A percentile compares a stretch with the other conserved stretches of the same genome.
Evolutionary conservation across 2,329 filamentous ascomycete genomes (phyloP).

Genomic region (Fusarium miscanthi): DNA sequence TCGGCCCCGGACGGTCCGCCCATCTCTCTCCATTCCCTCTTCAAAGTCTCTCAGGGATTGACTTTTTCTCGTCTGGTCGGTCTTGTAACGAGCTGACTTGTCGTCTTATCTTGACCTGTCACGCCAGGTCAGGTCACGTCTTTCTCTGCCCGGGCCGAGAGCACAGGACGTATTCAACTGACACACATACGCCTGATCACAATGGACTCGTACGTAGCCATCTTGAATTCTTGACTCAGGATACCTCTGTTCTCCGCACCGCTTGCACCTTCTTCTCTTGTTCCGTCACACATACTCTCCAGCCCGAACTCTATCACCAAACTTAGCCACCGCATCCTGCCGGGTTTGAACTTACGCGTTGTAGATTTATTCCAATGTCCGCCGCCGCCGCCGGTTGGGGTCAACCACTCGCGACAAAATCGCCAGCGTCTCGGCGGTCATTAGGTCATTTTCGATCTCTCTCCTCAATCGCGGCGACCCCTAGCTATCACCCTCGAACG

Average conservation of each 20-base stretch:
- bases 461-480: constrained; percentile 62
- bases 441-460: constrained; percentile 65
- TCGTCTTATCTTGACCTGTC: constrained; percentile 28
- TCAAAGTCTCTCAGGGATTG: constrained; percentile 7
- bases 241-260: constrained; percentile 18
- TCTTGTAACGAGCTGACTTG: constrained; percentile 14
- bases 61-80: constrained; percentile 6
- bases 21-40: constrained; percentile 31
- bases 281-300: constrained; percentile 7
- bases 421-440: constrained; percentile 48
- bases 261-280: constrained; percentile 4
- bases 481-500: constrained; percentile 52
- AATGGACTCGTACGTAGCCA: constrained; percentile 49
- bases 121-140: constrained; percentile 43
- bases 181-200: constrained; percentile 37
- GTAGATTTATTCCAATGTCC: constrained; percentile 60
- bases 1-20: constrained; percentile 34
- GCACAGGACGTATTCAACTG: constrained; percentile 42
- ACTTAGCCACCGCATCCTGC: constrained; percentile 10
- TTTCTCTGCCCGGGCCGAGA: constrained; percentile 40
- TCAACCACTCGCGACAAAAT: constrained; percentile 52
- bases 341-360: constrained; percentile 30
- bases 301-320: constrained; percentile 29
- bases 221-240: constrained; percentile 32
- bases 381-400: constrained; percentile 63